These are phyloP conservation scores for Strombidium stylifer DNA, from an alignment of 73 alveolate genomes.

Conservation along the genomic window DNA sequence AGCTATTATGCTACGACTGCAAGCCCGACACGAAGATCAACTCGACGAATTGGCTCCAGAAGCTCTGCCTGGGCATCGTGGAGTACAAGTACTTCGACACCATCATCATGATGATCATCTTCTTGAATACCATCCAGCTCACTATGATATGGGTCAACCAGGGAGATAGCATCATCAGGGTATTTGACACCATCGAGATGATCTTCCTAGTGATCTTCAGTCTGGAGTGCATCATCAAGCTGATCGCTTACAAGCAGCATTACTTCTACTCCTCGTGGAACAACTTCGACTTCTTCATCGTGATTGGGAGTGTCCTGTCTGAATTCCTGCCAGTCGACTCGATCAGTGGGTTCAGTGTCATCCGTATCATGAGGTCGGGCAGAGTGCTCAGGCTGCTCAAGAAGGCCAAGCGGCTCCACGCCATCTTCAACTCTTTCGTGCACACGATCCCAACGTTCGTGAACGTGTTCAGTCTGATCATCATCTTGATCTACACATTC, in stretches of 20 bases:
- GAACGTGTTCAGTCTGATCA: slow-evolving; percentile 54
- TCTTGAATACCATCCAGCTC: slow-evolving; percentile 11
- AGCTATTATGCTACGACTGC: background rate
- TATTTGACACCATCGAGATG: slow-evolving; percentile 1
- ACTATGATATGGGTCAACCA: slow-evolving; percentile 10
- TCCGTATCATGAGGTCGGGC: slow-evolving; percentile 49
- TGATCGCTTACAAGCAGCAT: slow-evolving; percentile 28
- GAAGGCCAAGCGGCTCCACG: slow-evolving; percentile 17
- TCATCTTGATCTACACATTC: slow-evolving; percentile 48
- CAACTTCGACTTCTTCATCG: slow-evolving; percentile 46
- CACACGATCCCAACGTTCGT: slow-evolving; percentile 57
- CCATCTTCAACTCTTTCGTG: slow-evolving; percentile 56
- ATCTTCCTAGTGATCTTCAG: slow-evolving; percentile 24
- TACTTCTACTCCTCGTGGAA: slow-evolving; percentile 26
- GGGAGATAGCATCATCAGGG: background rate
- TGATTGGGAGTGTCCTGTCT: slow-evolving; percentile 2
- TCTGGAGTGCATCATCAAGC: slow-evolving; percentile 22
- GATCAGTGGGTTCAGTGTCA: slow-evolving; percentile 8
- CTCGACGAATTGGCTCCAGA: background rate
- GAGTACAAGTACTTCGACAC: slow-evolving; percentile 1
- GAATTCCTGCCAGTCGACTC: background rate
- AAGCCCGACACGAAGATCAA: background rate
- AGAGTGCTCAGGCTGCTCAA: slow-evolving; percentile 49
- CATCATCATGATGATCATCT: background rate
- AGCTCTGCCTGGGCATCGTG: background rate